Evolutionary conservation across 768 basidiomycete genomes (phyloP).

Genomic region (Kwoniella dendrophila): DNA sequence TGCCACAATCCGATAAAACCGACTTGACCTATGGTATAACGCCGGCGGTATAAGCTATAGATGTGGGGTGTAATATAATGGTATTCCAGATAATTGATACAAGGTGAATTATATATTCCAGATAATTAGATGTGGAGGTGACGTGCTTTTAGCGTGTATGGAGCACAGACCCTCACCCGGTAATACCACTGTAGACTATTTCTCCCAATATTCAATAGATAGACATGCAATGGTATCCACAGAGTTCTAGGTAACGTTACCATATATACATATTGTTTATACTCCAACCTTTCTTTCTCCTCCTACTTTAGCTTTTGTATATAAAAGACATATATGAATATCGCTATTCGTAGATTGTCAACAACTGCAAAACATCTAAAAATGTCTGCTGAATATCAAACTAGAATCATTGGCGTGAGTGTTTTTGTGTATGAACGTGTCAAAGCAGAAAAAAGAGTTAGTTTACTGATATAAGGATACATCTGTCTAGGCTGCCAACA

Average conservation of each 20-base stretch:
- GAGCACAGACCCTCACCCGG: background rate
- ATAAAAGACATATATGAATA: constrained; percentile 33
- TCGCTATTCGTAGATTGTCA: constrained; percentile 31
- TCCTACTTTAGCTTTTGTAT: constrained; percentile 2
- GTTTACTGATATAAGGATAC: background rate
- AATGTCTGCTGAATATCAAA: constrained; percentile 40
- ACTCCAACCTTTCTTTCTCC: background rate
- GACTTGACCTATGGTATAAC: background rate
- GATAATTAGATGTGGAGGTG: constrained; percentile 17
- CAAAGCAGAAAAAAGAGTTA: background rate
- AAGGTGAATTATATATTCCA: constrained; percentile 9
- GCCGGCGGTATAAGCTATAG: constrained; percentile 2
- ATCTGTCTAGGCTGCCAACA: constrained; percentile 71
- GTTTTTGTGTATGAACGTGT: background rate
- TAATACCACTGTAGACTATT: background rate
- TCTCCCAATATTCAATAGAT: background rate
- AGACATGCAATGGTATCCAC: background rate
- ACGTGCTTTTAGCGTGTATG: constrained; percentile 5
- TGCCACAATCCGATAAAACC: constrained; percentile 17
- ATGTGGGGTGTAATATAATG: background rate
- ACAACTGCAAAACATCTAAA: constrained; percentile 14
- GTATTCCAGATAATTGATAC: background rate
- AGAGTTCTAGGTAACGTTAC: too few relatives aligned
- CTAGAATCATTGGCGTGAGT: constrained; percentile 47
- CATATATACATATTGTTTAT: too few relatives aligned